Base-by-base conservation (phyloP, 768 basidiomycete genomes). In the Termitomyces sp. region DNA sequence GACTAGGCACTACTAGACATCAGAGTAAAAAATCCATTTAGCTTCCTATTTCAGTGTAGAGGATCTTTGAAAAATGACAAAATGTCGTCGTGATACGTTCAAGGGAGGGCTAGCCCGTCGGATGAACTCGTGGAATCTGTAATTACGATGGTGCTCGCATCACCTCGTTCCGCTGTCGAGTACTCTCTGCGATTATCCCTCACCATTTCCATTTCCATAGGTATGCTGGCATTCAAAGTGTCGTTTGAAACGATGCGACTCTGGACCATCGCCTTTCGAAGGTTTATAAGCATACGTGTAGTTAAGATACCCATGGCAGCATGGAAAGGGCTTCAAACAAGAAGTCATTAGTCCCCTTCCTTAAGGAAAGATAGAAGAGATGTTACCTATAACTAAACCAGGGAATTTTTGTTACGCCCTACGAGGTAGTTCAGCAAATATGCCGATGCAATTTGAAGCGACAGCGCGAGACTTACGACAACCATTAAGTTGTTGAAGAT, bases 401-500 rank as follows among this genome's bases (percentile, higher is more conserved):
- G 1, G 79, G 80, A 43, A 81, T 79, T 41, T 70, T 69, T 0
- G 78, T 79, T 3, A 74, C 63, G 16, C 73, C 76, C 77, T 80
- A 41, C 5, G 33, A 46, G 18, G 32, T 56, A 44, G 0, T 20
- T 28, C 28, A 48, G 30, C 8, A 61, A 5, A 23, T 2, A 38
- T 49, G 28, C 2, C 14, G 9, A 10, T 18, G n/a, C 1, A 40
- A 20, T 9, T 18, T 2, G 40, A 41, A 8, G 7, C 2, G 20
- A 33, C 8, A 28, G 60, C 59, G 30, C 6, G 0, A 40, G 30
- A 60, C 67, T 55, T 51, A 75, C 68, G 20, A 78, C 72, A 6
- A 79, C 77, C 79, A 79, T 80, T 12, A 80, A 65, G 60, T 78
- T 79, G 61, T 80, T 80, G 64, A 79, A 76, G 0, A 79, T 51